Evolutionary conservation across 495 filamentous ascomycete genomes (phyloP), one percentile per base, ranked within the genome.

Genomic region (Sordaria brevicollis): DNA sequence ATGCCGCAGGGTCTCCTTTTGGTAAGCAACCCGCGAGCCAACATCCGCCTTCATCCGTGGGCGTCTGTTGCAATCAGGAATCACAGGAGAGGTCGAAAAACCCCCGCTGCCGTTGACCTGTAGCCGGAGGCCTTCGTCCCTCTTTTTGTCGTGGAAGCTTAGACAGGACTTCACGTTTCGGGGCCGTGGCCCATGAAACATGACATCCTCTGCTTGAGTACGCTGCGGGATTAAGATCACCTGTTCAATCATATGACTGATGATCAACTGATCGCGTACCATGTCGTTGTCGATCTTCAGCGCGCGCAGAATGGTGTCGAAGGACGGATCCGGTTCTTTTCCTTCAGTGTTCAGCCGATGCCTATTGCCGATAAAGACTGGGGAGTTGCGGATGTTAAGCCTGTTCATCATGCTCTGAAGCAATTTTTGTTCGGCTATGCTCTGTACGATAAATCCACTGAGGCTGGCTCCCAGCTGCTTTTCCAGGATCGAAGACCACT

Each of bases 401-500:
- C 81, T 83, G 57, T 83, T 83, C 87, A 94, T 93, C 73, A 94
- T 73, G 2, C 74, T 74, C 1, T 80, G 80, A 3, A 97, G 85
- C 19, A 86, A 80, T 19, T 79, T 82, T 76, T 90, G 86, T 76
- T 97, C 94, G 41, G 78, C 74, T 74, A 90, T 90, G 70, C 82
- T 91, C 11, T 88, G 89, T 35, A 97, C 94, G 67, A 97, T 83
- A 76, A 98, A 99, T 15, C 83, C 87, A 68, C 83, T 88, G 66
- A 97, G 79, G 17, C 76, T 84, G 5, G 67, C 75, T 62, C 92
- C 92, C 49, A 97, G 79, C 4, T 85, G 85, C 69, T 84, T 88
- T 76, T 99, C 95, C 9, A 98, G 76, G 67, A 94, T 87, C n/a
- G 85, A 87, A 6, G 90, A 89, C 95, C 95, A 99, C 74, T 91